Base-by-base conservation (phyloP, 208 protist genomes). In the Crithidia sp. region DNA sequence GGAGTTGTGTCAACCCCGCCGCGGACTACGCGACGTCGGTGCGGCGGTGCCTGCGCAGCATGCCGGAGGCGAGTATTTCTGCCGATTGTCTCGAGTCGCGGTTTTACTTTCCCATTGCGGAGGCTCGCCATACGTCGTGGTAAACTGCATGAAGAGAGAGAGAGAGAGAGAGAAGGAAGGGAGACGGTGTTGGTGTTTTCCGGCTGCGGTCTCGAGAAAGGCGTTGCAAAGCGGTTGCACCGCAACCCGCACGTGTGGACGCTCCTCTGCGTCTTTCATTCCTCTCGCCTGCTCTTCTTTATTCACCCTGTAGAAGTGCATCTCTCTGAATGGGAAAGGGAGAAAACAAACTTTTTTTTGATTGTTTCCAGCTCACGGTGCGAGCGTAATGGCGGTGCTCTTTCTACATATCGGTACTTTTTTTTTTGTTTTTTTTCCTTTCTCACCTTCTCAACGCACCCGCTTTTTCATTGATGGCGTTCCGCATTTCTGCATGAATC, bases 71-170 rank as follows among this genome's bases (percentile, higher is more conserved):
- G 16, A 67, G 55, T 7, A 57, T 89, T 55, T 77, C 81, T 2
- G 19, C 45, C 7, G 57, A 62, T 49, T 89, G 85, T 54, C 62
- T 62, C 5, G 19, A 43, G 19, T 87, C 85, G 0, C 47, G 55
- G n/a, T 86, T 89, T 60, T 82, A 82, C 49, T 19, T 43, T 0
- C 74, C 74, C 52, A 79, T 79, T 39, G 74, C 74, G 13, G 74
- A 77, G 37, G 6, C 53, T 10, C 65, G 57, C 39, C 14, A 67
- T 37, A 65, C 58, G 6, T 58, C 54, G 50, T 68, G 41, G 45
- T 13, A 50, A 52, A 39, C 28, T 43, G 13, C 8, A 45, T 40
- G 40, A 16, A 61, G 6, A 36, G 57, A 7, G 43, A 45, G 5
- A n/a, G 43, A 65, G 59, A 62, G 16, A 62, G 5, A 49, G 12